These are phyloP conservation scores for Rhodotorula graminis DNA, from an alignment of 768 basidiomycete genomes.

Conservation along the genomic window DNA sequence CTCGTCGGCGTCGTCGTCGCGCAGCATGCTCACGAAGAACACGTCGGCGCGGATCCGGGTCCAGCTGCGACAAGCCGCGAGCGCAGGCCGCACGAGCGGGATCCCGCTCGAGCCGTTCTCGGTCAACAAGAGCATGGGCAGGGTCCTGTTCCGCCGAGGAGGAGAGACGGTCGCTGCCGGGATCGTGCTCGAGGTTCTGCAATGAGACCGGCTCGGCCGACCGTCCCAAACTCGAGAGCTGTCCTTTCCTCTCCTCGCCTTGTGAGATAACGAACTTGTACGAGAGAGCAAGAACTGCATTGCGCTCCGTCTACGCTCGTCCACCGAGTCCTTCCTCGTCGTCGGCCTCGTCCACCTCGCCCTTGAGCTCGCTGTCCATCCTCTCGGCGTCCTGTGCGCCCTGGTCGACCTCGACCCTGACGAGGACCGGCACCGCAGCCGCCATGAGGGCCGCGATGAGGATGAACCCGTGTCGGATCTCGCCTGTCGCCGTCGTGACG, in stretches of 20 bases:
- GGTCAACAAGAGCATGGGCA: constrained; percentile 91
- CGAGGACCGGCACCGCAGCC: constrained; percentile 67
- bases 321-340: constrained; percentile 3
- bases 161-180: constrained; percentile 76
- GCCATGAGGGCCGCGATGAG: constrained; percentile 64
- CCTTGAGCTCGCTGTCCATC: constrained; percentile 39
- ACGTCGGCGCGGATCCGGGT: constrained; percentile 81
- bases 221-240: too few species aligned
- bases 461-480: constrained; percentile 75
- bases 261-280: too few species aligned
- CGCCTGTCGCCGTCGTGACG: constrained; percentile 72
- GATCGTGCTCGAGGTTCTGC: constrained; percentile 16
- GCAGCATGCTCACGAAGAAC: constrained; percentile 77
- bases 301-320: background rate
- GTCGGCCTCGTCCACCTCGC: background rate
- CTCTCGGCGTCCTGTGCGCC: constrained; percentile 57
- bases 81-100: constrained; percentile 52
- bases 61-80: constrained; percentile 54
- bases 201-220: too few species aligned
- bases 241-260: too few species aligned
- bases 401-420: constrained; percentile 58
- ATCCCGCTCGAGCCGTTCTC: constrained; percentile 84
- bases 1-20: background rate
- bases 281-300: background rate
- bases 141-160: constrained; percentile 75